Evolutionary conservation across 2,329 filamentous ascomycete species (phyloP).

Genomic region (Verticillium albo-atrum): DNA sequence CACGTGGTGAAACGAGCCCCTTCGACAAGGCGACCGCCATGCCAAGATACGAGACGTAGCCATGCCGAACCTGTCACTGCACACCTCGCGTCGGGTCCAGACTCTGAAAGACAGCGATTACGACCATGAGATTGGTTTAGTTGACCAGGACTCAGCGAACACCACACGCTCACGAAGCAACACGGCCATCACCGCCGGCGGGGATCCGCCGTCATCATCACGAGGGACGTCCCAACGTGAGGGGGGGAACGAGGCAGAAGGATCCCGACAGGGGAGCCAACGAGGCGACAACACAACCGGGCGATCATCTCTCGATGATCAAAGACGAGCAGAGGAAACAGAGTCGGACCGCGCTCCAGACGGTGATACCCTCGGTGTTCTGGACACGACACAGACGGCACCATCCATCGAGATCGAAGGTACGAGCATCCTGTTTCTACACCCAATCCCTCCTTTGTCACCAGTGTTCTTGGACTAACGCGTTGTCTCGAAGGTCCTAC

Average conservation of each 20-base stretch:
- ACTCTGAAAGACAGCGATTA: conserved; percentile 57
- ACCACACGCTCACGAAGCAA: conserved; percentile 11
- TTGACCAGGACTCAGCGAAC: conserved; percentile 45
- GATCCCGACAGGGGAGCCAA: not conserved
- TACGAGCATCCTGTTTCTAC: conserved; percentile 2
- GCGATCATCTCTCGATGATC: not conserved
- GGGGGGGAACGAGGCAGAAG: conserved; percentile 2
- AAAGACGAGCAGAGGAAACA: not conserved
- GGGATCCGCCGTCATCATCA: conserved; percentile 4
- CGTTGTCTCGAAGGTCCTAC: not conserved
- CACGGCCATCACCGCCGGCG: conserved; percentile 1
- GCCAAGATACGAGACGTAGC: conserved; percentile 10
- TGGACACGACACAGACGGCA: not conserved
- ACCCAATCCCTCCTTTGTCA: no score
- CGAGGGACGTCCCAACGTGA: not conserved
- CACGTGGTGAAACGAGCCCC: not conserved
- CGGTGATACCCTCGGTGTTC: not conserved
- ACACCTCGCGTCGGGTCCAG: conserved; percentile 50
- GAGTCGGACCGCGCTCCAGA: not conserved
- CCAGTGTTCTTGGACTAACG: not conserved
- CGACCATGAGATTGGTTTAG: conserved; percentile 66
- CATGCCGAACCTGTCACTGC: conserved; percentile 26
- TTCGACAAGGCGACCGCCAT: not conserved
- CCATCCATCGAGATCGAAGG: conserved; percentile 13
- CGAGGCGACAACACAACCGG: not conserved